Base-by-base conservation (phyloP, 2,329 filamentous ascomycete species). In the Colletotrichum viniferum region DNA sequence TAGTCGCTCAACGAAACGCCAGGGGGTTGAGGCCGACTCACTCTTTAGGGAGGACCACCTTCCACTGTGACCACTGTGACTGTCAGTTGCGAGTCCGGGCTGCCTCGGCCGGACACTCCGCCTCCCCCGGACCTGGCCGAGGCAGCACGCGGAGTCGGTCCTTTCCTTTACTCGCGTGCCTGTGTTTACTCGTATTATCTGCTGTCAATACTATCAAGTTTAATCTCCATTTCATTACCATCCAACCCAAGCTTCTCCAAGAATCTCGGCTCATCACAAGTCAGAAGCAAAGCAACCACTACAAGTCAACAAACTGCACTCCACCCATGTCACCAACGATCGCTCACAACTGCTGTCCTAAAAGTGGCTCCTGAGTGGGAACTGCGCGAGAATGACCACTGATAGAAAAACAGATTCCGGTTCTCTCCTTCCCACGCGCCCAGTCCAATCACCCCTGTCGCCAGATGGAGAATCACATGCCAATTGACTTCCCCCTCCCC, bases 1-100 rank as follows among this genome's bases (percentile, higher is more conserved):
- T 64, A 61, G 74, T 70, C 65, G 63, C 76, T 66, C 76, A 77
- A 77, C 76, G 76, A 77, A 77, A 77, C 38, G n/a, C 67, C 76
- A 71, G 43, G 74, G 76, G 74, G 76, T 77, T 77, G 76, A 77
- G 76, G 55, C 60, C 71, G 71, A 69, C 36, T 48, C 64, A 36
- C 64, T 36, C 69, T 62, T 38, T 34, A 26, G 61, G 36, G 36
- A 38, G 36, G 36, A 48, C 43, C 18, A 48, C 43, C 43, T 21
- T 48, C 36, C 36, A 38, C 36, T 9, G 36, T 8, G 36, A 38
- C 36, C 14, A 38, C 36, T 9, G 36, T 8, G 36, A 38, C 36
- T 7, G 0, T 7, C 36, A 38, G 36, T 18, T 63, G 32, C 61
- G 32, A 28, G 52, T 16, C 38, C 71, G 65, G 71, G 24, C 38